Evolutionary conservation across 495 filamentous ascomycete genomes (phyloP).

Genomic region (Wilcoxina mikolae): DNA sequence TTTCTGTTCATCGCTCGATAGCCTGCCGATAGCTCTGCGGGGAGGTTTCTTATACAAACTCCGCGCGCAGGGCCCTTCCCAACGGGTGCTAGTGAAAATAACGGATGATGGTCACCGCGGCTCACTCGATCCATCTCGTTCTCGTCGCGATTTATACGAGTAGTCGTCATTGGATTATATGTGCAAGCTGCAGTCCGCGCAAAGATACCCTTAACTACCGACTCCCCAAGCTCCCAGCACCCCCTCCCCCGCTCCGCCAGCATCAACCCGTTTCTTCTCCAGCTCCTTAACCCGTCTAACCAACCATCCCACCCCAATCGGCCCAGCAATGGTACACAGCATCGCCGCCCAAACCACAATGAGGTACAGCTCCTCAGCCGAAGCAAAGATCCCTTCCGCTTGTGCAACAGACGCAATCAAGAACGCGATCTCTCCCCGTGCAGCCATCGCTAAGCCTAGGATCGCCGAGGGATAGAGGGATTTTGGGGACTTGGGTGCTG

Average conservation of each 20-base stretch:
- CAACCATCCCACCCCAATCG: slow-evolving; percentile 46
- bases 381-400: slow-evolving; percentile 42
- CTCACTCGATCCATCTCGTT: too few relatives aligned
- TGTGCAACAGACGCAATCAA: slow-evolving; percentile 57
- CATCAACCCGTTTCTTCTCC: slow-evolving; percentile 11
- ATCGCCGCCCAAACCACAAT: slow-evolving; percentile 62
- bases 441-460: slow-evolving; percentile 51
- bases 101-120: too few relatives aligned
- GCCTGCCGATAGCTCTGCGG: too few relatives aligned
- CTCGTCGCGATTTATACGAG: too few relatives aligned
- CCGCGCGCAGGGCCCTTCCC: too few relatives aligned
- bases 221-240: slow-evolving; percentile 28
- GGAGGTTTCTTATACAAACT: too few relatives aligned
- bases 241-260: slow-evolving; percentile 6
- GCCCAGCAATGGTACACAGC: slow-evolving; percentile 59
- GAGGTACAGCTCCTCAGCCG: slow-evolving; percentile 41
- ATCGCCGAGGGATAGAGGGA: slow-evolving; percentile 31
- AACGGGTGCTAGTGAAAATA: too few relatives aligned
- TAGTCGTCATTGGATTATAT: too few relatives aligned
- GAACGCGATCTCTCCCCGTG: slow-evolving; percentile 66
- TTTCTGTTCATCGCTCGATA: too few relatives aligned
- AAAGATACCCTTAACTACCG: background rate
- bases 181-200: too few relatives aligned
- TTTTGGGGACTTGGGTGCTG: background rate
- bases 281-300: slow-evolving; percentile 23